Evolutionary conservation across 805 yeast genomes (phyloP), one percentile per base, ranked within the genome.

Genomic region (Wickerhamomyces canadensis): DNA sequence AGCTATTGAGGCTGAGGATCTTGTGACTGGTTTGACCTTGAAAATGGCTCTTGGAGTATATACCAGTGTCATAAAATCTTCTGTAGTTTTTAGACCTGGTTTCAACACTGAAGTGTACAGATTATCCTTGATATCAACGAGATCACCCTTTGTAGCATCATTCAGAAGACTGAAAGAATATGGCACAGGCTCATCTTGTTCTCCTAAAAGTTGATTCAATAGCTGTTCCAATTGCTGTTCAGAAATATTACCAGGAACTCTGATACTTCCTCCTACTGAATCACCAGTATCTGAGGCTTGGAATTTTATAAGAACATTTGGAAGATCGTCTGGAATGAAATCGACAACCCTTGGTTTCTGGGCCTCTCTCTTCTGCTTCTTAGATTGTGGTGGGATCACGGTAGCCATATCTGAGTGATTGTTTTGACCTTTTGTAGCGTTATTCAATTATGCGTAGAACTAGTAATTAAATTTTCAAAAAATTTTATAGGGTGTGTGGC

Each of bases 1-100:
- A 2, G 95, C 76, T 37, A 93, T 91, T 0, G 97, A 88, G 10
- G 95, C 89, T 5, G 88, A 80, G 2, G 95, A 80, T 53, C 98
- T 69, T 1, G 97, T 87, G 13, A 93, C 85, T 4, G 96, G 87
- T 47, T 75, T 80, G 11, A 93, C 98, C 51, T 86, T 86, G 70
- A 93, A 93, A 3, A 93, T 82, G 0, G 98, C 96, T 45, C 95
- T 74, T 27, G 98, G 98, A 0, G 96, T 88, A 57, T 83, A 93
- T 5, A 89, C 84, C 37, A 93, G 68, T 0, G 96, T 89, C 66
- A 93, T 65, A 52, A 83, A 83, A 61, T 93, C 98, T 70, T 93
- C 98, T 0, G 98, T 84, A 6, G 95, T 77, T 54, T 83, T 83
- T 47, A 80, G 68, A 1, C 91, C 87, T 1, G 97, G 97, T 54